Evolutionary conservation across 2,329 filamentous ascomycete species (phyloP), one percentile per base, ranked within the genome.

Genomic region (Aspergillus puulaauensis): DNA sequence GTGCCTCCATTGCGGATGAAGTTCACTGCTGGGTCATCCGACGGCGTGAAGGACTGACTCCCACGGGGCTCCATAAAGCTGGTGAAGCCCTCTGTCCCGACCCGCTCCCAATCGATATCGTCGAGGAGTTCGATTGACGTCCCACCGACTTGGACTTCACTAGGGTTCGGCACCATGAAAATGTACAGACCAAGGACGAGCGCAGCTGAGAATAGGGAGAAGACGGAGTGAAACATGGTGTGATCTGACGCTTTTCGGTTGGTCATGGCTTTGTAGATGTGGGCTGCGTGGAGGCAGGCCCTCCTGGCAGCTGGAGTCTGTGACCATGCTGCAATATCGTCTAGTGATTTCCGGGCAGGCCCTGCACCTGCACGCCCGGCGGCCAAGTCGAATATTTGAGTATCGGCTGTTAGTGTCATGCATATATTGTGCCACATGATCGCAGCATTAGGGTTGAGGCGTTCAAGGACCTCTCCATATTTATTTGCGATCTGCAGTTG

Each of bases 371-470:
- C 71, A 40, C 80, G 79, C 5, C 81, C 81, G 11, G 81, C 81
- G 5, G 80, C 81, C 15, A 82, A 69, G 55, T 83, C 80, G 56
- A 83, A 83, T 27, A 82, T 77, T 48, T 80, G 79, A 8, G 81
- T 76, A 55, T 83, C 81, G 3, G 80, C 76, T 0, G 80, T 78
- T 2, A 83, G 73, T 61, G 76, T 77, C 75, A 83, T 81, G 61
- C 79, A 82, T 53, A 82, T 77, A 44, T 79, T 77, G 61, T 83
- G 81, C 81, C 81, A 83, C 39, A 82, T 75, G 3, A 82, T 72
- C 1, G 78, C 66, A 4, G 79, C 78, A 50, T 83, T 83, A 2
- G 81, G 74, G 52, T 81, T 79, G 23, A 79, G 72, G 2, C 70
- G 72, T 14, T 75, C 66, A 3, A 81, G 70, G 1, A 73, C 70